Evolutionary conservation across 1,284 basidiomycete species (phyloP).

Genomic region (Cutaneotrichosporon sp.): DNA sequence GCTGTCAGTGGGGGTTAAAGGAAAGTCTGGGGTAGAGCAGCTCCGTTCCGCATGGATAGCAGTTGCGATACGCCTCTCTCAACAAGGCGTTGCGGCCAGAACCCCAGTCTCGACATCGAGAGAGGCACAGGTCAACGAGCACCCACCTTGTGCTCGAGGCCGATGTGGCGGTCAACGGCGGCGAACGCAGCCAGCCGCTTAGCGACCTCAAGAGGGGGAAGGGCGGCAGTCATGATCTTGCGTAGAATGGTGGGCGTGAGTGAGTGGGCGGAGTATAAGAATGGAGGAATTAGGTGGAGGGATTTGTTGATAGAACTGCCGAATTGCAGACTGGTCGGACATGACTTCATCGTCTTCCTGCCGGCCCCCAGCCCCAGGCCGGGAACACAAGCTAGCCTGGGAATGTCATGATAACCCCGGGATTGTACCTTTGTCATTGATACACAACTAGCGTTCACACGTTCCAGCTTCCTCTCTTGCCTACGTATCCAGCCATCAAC

Average conservation of each 20-base stretch:
- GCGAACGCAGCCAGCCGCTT: conserved; percentile 91
- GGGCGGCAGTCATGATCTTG: conserved; percentile 16
- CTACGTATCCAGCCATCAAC: no score
- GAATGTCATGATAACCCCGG: no score
- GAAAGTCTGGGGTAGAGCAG: neutral
- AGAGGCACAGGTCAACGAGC: neutral
- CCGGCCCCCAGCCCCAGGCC: no score
- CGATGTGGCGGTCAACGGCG: conserved; percentile 88
- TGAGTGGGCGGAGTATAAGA: neutral
- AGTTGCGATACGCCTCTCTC: no score
- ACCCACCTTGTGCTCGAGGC: conserved; percentile 75
- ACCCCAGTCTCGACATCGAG: no score
- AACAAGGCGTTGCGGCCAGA: no score
- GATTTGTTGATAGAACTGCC: neutral
- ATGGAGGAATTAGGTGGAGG: neutral
- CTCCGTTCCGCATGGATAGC: neutral
- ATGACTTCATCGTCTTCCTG: neutral
- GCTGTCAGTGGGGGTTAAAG: conserved; percentile 3
- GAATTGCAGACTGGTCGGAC: neutral
- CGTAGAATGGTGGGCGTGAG: conserved; percentile 16
- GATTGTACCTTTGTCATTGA: no score
- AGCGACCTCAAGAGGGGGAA: conserved; percentile 63
- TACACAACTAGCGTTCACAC: no score
- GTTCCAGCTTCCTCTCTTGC: no score
- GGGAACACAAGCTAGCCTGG: no score